Evolutionary conservation across 2,329 filamentous ascomycete species (phyloP), one percentile per base, ranked within the genome.

Genomic region (Leptosphaerulina australis): DNA sequence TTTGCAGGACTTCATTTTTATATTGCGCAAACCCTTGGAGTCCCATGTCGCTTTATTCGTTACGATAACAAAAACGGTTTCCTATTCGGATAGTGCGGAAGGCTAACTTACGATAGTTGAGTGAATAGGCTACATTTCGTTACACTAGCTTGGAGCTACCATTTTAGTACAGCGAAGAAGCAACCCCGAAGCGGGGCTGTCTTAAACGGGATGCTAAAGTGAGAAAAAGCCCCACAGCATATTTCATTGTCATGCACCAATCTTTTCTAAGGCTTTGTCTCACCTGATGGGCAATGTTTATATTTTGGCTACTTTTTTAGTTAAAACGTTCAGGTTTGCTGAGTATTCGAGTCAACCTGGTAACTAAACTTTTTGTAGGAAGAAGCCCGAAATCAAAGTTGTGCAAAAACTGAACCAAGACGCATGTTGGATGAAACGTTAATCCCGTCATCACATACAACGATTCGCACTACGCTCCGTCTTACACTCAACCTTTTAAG

Each of bases 131-230:
- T 30, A 17, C 7, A 7, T 17, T n/a, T 20, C 14, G 36, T 21
- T 8, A 3, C 21, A n/a, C 26, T 38, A 29, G 44, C 30, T n/a
- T 9, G 12, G 10, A 22, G 15, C 26, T 11, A 29, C 5, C 5
- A n/a, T 7, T 6, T 18, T 41, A 36, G 24, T 24, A 28, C 10
- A 3, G 11, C 18, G 9, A 7, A 20, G 36, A 24, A 24, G 9
- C 5, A 14, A 21, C 28, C 3, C 6, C 5, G n/a, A 36, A 43
- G 46, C 35, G 17, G 25, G 38, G 35, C 8, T 36, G 34, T 44
- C 56, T 44, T 22, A 30, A 50, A 52, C 33, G 2, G 56, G 56
- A 21, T 17, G 35, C 24, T 55, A 50, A 53, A 40, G 44, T 39
- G 56, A 59, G 56, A 59, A 53, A 35, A 29, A 22, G 15, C 9